Conservation (phyloP, 2,329 filamentous ascomycete genomes). For the Diaporthe citri region DNA sequence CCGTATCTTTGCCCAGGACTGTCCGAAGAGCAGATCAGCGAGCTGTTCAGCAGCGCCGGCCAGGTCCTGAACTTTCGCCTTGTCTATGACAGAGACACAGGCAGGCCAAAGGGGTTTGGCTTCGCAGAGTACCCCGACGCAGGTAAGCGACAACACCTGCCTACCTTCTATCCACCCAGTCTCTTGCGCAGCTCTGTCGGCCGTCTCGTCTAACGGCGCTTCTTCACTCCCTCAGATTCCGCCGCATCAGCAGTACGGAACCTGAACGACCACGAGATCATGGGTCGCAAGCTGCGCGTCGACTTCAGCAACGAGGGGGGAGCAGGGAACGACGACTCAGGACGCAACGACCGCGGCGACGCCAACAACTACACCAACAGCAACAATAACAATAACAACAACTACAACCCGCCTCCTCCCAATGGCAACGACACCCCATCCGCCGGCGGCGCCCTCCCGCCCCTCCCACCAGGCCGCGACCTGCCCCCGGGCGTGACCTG, state of each 20-base stretch:
- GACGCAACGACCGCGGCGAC: slow-evolving; percentile 44
- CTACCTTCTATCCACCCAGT: background rate
- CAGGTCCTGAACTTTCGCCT: slow-evolving; percentile 92
- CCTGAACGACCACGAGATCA: slow-evolving; percentile 93
- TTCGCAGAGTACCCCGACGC: slow-evolving; percentile 96
- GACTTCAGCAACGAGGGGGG: slow-evolving; percentile 95
- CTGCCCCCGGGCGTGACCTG: slow-evolving; percentile 85
- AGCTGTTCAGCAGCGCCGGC: slow-evolving; percentile 91
- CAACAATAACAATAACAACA: slow-evolving; percentile 33
- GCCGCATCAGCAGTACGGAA: slow-evolving; percentile 96
- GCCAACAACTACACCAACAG: slow-evolving; percentile 34
- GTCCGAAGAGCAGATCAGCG: slow-evolving; percentile 94
- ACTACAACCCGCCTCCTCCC: slow-evolving; percentile 47
- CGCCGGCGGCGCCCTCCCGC: slow-evolving; percentile 69
- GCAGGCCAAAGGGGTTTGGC: slow-evolving; percentile 94
- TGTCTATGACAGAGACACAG: slow-evolving; percentile 95
- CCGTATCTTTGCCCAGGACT: slow-evolving; percentile 71
- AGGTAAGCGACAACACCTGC: slow-evolving; percentile 63
- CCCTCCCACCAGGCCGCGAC: slow-evolving; percentile 86
- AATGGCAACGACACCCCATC: slow-evolving; percentile 50
- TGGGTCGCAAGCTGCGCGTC: slow-evolving; percentile 92
- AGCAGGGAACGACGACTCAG: slow-evolving; percentile 43
- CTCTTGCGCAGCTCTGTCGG: slow-evolving; percentile 11
- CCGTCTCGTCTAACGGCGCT: slow-evolving; percentile 32
- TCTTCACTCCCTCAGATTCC: slow-evolving; percentile 64